These are phyloP conservation scores for Podaxis carcinomalis DNA, from an alignment of 768 basidiomycete species.

Conservation along the genomic window DNA sequence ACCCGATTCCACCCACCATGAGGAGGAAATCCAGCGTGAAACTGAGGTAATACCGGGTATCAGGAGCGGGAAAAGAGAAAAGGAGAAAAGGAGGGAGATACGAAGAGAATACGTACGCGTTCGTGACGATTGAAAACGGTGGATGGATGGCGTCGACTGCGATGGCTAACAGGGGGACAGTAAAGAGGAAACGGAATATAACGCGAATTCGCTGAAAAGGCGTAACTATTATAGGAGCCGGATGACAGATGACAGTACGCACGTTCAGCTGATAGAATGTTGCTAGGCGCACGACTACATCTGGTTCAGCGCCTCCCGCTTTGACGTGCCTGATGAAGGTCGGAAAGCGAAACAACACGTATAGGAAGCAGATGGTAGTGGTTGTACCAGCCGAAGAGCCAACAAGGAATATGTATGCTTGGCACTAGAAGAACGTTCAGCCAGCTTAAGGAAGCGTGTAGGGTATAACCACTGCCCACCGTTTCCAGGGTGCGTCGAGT, in stretches of 20 bases:
- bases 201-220: slow-evolving; percentile 57
- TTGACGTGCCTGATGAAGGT: slow-evolving; percentile 67
- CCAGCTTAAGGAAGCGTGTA: slow-evolving; percentile 5
- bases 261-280: slow-evolving; percentile 82
- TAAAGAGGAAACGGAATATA: slow-evolving; percentile 72
- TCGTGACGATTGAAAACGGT: slow-evolving; percentile 43
- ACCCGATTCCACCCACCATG: slow-evolving; percentile 70
- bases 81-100: background rate
- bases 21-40: slow-evolving; percentile 69
- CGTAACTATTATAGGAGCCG: background rate
- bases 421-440: slow-evolving; percentile 38
- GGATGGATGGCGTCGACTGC: slow-evolving; percentile 60
- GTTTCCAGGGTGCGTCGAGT: slow-evolving; percentile 54
- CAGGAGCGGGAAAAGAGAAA: background rate
- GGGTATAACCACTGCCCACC: slow-evolving; percentile 30
- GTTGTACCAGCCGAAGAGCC: slow-evolving; percentile 62
- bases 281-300: slow-evolving; percentile 66
- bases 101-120: slow-evolving; percentile 43
- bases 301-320: slow-evolving; percentile 67
- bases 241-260: slow-evolving; percentile 21
- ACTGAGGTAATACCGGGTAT: slow-evolving; percentile 25
- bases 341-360: slow-evolving; percentile 69
- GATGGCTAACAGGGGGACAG: slow-evolving; percentile 62
- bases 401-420: slow-evolving; percentile 72
- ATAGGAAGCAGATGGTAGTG: slow-evolving; percentile 69